These are phyloP conservation scores for Diutina sp. DNA, from an alignment of 1,139 yeast species.

Conservation along the genomic window DNA sequence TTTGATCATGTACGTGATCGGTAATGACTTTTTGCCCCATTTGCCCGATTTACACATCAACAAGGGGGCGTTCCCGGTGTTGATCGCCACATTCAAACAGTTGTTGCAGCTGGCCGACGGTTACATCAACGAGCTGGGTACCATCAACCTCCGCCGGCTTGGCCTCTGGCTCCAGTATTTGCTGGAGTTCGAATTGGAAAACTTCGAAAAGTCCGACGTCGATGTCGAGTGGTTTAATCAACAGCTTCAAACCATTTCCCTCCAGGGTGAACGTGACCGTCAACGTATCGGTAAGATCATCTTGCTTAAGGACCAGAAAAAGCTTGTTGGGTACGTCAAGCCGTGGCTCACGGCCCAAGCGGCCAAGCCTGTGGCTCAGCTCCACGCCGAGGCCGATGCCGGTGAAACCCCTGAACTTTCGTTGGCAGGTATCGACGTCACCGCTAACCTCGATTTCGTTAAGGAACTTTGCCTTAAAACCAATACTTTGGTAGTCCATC, in stretches of 20 bases:
- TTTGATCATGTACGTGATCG: constrained; percentile 96
- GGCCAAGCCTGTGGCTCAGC: constrained; percentile 5
- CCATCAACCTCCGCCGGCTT: constrained; percentile 60
- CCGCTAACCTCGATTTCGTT: neutral
- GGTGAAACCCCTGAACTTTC: constrained; percentile 10
- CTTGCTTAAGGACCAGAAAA: constrained; percentile 62
- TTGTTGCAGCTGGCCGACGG: constrained; percentile 54
- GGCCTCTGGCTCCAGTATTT: constrained; percentile 55
- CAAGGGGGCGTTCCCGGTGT: constrained; percentile 80
- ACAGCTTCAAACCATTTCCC: constrained; percentile 67
- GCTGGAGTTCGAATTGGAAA: constrained; percentile 67
- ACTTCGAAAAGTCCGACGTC: constrained; percentile 55
- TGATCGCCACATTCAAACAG: constrained; percentile 76
- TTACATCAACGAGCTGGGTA: constrained; percentile 84
- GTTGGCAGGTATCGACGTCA: constrained; percentile 7
- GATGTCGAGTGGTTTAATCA: constrained; percentile 59
- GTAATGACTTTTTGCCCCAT: constrained; percentile 97
- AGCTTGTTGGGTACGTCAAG: constrained; percentile 43
- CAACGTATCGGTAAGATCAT: constrained; percentile 53
- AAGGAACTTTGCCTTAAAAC: neutral
- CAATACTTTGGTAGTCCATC: neutral
- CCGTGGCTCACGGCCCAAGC: constrained; percentile 45
- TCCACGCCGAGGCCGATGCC: constrained; percentile 11
- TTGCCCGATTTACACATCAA: constrained; percentile 90
- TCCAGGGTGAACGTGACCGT: constrained; percentile 59